Evolutionary conservation across 768 basidiomycete species (phyloP), one percentile per base, ranked within the genome.

Genomic region (Suillus bovinus): DNA sequence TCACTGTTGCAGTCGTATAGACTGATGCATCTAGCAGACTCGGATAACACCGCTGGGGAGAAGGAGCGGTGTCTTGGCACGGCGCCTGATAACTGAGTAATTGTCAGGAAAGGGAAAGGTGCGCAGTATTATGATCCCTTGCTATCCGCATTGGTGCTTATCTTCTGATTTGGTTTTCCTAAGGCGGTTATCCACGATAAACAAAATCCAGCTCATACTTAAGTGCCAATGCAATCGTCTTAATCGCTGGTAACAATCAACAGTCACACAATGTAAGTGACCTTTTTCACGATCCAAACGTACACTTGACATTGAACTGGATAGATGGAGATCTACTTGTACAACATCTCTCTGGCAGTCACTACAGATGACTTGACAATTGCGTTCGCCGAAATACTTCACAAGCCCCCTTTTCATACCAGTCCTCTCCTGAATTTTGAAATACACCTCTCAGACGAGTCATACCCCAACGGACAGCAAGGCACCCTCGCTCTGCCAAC

Each of bases 51-150:
- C 36, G 57, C 69, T 67, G 54, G 77, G 50, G 84, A 82, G 38
- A 87, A 86, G 67, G 81, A 85, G 64, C 77, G 86, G 69, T 80
- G 85, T 62, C 24, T 38, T 17, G 54, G 16, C 24, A 39, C 17
- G 10, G 24, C 24, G 54, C 17, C 16, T 50, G 34, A 49, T 52
- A 24, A n/a, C 24, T 0, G 41, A 5, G 34, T 20, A 29, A 33
- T 33, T 39, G 29, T 52, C n/a, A 47, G 39, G 33, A 29, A 52
- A 56, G 36, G 54, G 36, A 56, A 27, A 24, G 36, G 24, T 56
- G 54, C 16, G 17, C 24, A 20, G 10, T 20, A 38, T 17, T 22
- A 55, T 38, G 54, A 55, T 16, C 53, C 3, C 54, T 16, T 55
- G 54, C 14, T 22, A 17, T 55, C 36, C 10, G 16, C 36, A 56